Base-by-base conservation (phyloP, 495 filamentous ascomycete species). In the Pyrenula aspistea region DNA sequence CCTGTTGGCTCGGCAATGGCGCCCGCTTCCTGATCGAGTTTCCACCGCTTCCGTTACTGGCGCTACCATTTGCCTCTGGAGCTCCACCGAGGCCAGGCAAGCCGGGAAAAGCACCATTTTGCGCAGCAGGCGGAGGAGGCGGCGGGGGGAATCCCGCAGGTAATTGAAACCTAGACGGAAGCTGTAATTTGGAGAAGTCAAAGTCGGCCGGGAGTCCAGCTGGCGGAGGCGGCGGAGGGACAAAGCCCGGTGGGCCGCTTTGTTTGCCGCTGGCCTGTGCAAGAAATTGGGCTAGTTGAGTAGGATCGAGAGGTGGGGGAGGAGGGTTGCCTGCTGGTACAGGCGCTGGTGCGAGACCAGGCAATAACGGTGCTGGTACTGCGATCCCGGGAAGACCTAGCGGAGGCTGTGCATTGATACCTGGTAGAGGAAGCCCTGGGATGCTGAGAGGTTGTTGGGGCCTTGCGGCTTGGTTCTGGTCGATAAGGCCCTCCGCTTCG, bases 401-500 rank as follows among this genome's bases (percentile, higher is more conserved):
- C 12, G 82, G 60, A 31, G 59, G 54, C 63, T 79, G 65, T 50
- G 77, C 63, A 73, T 67, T 71, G 15, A 85, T 75, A 25, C 83
- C 82, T 2, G 82, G 82, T 15, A 83, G 60, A 31, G 59, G 54
- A 19, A 77, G 60, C 23, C 68, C 70, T 49, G 73, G 69, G 19
- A 42, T 42, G 15, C 31, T 42, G 31, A 42, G 15, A 4, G 31
- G 31, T 15, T 42, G 31, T 42, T 42, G 31, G 4, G 4, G 31
- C 31, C 31, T 42, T 4, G 73, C 64, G 21, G 86, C 83, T 80
- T 90, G 89, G 63, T 89, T 88, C 68, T 98, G 93, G 64, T 98
- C 93, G 24, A 93, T 86, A n/a, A 98, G 74, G 8, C 89, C 89
- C 42, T 96, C 91, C 53, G 84, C 85, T 68, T 96, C 92, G 63